A percentile compares a stretch with the other conserved stretches of the same genome.
These are phyloP conservation scores for Apiotrichum akiyoshidainum DNA, from an alignment of 1,284 basidiomycete genomes.

Conservation along the genomic window DNA sequence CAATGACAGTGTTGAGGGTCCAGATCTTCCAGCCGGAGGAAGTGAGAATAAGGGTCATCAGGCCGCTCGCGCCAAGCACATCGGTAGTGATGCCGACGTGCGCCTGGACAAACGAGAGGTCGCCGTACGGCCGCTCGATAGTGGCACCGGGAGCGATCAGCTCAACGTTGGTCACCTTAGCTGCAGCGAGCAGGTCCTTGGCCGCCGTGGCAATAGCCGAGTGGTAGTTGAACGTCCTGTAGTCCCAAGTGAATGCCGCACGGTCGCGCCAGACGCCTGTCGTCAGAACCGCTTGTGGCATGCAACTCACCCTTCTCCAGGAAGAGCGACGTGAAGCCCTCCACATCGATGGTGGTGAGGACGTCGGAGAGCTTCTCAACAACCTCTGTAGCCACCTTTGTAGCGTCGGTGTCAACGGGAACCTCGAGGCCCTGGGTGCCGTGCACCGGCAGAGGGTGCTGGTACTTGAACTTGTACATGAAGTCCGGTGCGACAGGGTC, in stretches of 20 bases:
- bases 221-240: conserved; percentile 60
- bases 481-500: conserved; percentile 21
- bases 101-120: conserved; percentile 59
- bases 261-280: conserved; percentile 28
- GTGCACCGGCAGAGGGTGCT: conserved; percentile 24
- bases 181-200: conserved; percentile 18
- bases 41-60: conserved; percentile 57
- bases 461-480: conserved; percentile 34
- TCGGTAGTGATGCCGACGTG: conserved; percentile 48
- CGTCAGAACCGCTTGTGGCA: not conserved
- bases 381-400: not conserved
- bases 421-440: conserved; percentile 19
- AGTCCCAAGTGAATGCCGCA: conserved; percentile 57
- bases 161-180: conserved; percentile 44
- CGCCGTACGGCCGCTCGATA: conserved; percentile 55
- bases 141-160: conserved; percentile 48
- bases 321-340: conserved; percentile 27
- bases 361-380: conserved; percentile 8
- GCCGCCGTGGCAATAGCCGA: conserved; percentile 46
- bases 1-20: conserved; percentile 58
- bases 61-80: conserved; percentile 42
- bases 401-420: conserved; percentile 14
- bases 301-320: conserved; percentile 24
- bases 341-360: conserved; percentile 11
- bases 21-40: conserved; percentile 58